Conservation (phyloP, 2,329 filamentous ascomycete species). For the Botrytis tulipae region DNA sequence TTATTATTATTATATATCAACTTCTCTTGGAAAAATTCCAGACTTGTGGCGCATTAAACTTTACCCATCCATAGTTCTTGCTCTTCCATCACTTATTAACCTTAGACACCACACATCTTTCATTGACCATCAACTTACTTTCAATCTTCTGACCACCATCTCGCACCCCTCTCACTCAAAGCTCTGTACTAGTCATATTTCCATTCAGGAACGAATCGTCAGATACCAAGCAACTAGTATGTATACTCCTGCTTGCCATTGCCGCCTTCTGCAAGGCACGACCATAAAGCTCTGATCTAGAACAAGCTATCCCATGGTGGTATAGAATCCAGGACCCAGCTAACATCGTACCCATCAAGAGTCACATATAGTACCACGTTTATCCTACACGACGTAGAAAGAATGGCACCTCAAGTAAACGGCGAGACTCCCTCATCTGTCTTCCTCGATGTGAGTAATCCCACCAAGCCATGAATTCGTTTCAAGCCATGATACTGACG, state of each 20-base stretch:
- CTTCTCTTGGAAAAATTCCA: background rate
- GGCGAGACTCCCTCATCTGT: conserved; percentile 50
- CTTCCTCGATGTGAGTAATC: conserved; percentile 47
- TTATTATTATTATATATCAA: background rate
- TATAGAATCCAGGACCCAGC: background rate
- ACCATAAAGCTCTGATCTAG: background rate
- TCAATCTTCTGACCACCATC: conserved; percentile 7
- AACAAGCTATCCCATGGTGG: background rate
- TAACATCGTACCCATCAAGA: background rate
- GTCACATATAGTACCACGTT: conserved; percentile 22
- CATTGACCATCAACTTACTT: conserved; percentile 1
- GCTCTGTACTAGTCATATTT: background rate
- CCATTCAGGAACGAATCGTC: background rate
- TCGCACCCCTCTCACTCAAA: background rate
- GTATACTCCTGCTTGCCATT: conserved; percentile 1
- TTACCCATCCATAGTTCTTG: conserved; percentile 1
- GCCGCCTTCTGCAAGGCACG: conserved; percentile 24
- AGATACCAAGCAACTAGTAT: conserved; percentile 7
- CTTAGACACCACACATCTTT: conserved; percentile 2
- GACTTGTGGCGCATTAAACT: background rate
- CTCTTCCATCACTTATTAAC: conserved; percentile 12
- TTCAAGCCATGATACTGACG: conserved; percentile 16
- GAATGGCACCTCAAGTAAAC: conserved; percentile 49
- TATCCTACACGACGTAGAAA: conserved; percentile 20
- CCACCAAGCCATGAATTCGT: conserved; percentile 23